phyloP scores from a whole-genome alignment of 257 asterid species.

The Voacanga thouarsii region DNA sequence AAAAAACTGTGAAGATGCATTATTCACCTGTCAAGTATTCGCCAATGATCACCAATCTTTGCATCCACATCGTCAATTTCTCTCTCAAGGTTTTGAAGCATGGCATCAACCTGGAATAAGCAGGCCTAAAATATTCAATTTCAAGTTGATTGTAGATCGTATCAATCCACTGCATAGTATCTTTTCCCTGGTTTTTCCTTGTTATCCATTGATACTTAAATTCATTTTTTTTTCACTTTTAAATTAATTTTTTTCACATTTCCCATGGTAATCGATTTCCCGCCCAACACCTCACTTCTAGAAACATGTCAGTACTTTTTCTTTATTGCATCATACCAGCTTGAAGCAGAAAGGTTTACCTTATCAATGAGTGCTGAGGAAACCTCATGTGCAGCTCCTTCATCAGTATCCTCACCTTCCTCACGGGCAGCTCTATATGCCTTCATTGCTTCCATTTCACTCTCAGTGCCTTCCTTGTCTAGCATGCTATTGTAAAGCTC shows the following conservation, averaged over 20 bases:
- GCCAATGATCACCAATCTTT: constrained; percentile 87
- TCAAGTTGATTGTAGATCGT: not conserved
- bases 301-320: not conserved
- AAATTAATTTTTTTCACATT: too few species aligned
- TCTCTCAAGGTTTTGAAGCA: constrained; percentile 95
- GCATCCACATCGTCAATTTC: constrained; percentile 97
- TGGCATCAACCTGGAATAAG: constrained; percentile 70
- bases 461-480: constrained; percentile 69
- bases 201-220: not conserved
- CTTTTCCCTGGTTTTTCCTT: not conserved
- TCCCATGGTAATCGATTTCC: not conserved
- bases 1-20: not conserved
- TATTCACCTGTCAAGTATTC: constrained; percentile 80
- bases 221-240: not conserved
- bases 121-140: not conserved
- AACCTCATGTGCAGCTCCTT: constrained; percentile 52
- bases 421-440: constrained; percentile 87
- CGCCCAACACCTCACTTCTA: not conserved
- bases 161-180: not conserved
- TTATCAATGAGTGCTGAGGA: constrained; percentile 85
- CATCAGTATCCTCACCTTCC: constrained; percentile 57
- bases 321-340: not conserved
- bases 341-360: constrained; percentile 34
- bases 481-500: constrained; percentile 81
- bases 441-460: constrained; percentile 66